phyloP scores from a whole-genome alignment of 2,329 filamentous ascomycete genomes.

The Penicillium sp. region DNA sequence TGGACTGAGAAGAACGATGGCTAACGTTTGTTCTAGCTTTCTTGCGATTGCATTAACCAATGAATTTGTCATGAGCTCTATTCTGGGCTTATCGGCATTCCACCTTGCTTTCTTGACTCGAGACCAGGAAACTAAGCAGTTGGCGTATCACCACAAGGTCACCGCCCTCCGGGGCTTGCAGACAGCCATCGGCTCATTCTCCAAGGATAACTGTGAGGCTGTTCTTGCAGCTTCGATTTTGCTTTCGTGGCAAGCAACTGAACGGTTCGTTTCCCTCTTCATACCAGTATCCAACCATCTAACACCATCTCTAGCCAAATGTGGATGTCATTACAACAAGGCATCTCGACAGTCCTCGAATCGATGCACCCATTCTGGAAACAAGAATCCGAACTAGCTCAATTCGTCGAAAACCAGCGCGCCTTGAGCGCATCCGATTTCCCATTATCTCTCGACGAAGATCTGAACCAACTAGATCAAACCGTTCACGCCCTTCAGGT shows the following conservation, averaged over 20 bases:
- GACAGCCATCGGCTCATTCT: constrained; percentile 82
- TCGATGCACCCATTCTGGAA: constrained; percentile 86
- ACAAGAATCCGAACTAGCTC: constrained; percentile 70
- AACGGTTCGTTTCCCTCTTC: constrained; percentile 69
- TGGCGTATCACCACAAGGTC: constrained; percentile 86
- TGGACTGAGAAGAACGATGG: neutral
- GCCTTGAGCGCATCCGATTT: constrained; percentile 37
- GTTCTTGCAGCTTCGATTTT: constrained; percentile 88
- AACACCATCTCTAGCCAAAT: constrained; percentile 65
- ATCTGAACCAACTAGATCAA: constrained; percentile 67
- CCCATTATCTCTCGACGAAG: constrained; percentile 57
- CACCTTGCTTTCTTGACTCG: constrained; percentile 88
- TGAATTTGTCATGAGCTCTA: constrained; percentile 88
- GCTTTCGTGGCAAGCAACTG: constrained; percentile 92
- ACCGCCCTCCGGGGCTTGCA: constrained; percentile 84
- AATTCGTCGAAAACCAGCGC: constrained; percentile 44
- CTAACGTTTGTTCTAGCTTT: constrained; percentile 56
- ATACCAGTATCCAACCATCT: neutral
- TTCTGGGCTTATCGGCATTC: constrained; percentile 91
- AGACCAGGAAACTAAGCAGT: constrained; percentile 79
- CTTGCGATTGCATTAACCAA: constrained; percentile 79
- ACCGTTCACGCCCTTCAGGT: constrained; percentile 63
- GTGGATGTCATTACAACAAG: constrained; percentile 91
- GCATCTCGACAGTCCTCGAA: constrained; percentile 84
- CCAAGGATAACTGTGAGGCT: constrained; percentile 82